Conservation (phyloP, 495 filamentous ascomycete species). For the Lophiostoma macrostomum region DNA sequence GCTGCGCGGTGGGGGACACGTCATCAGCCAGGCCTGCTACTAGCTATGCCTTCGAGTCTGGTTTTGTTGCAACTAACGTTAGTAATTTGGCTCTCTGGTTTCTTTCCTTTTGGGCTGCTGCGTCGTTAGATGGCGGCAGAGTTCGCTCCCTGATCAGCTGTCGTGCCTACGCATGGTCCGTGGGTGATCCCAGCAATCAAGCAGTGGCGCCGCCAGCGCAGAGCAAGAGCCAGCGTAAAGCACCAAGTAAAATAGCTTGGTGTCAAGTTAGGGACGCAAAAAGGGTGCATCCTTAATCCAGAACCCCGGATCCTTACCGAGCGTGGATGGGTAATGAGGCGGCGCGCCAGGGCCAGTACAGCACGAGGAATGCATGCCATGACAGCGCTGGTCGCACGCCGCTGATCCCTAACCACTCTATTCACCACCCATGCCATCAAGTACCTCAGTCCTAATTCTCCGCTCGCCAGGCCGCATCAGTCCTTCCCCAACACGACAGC, state of each 20-base stretch:
- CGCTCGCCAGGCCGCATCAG: slow-evolving; percentile 22
- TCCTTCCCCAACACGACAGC: slow-evolving; percentile 16
- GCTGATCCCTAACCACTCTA: slow-evolving; percentile 16
- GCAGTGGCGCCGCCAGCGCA: slow-evolving; percentile 28
- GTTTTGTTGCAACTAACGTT: slow-evolving; percentile 26
- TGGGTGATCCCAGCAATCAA: slow-evolving; percentile 24
- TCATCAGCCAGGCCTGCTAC: slow-evolving; percentile 17
- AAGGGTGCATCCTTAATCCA: slow-evolving; percentile 15
- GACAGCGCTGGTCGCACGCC: slow-evolving; percentile 16
- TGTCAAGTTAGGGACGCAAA: slow-evolving; percentile 20
- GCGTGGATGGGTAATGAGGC: slow-evolving; percentile 8
- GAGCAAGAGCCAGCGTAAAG: slow-evolving; percentile 16
- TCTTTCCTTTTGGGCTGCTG: slow-evolving; percentile 24
- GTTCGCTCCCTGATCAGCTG: slow-evolving; percentile 23
- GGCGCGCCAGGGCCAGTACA: slow-evolving; percentile 17
- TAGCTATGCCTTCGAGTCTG: slow-evolving; percentile 11
- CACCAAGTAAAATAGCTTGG: slow-evolving; percentile 2
- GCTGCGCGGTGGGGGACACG: slow-evolving; percentile 28
- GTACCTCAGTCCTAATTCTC: slow-evolving; percentile 25
- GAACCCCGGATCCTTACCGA: slow-evolving; percentile 23
- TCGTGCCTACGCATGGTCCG: slow-evolving; percentile 17
- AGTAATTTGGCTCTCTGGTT: slow-evolving; percentile 18
- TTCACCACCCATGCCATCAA: slow-evolving; percentile 17
- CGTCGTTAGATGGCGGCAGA: slow-evolving; percentile 15
- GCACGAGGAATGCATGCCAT: slow-evolving; percentile 6